Percentiles rank a stretch among this genome's conserved stretches.
Conservation (phyloP, 306 rosid genomes). For the Canavalia ensiformis region DNA sequence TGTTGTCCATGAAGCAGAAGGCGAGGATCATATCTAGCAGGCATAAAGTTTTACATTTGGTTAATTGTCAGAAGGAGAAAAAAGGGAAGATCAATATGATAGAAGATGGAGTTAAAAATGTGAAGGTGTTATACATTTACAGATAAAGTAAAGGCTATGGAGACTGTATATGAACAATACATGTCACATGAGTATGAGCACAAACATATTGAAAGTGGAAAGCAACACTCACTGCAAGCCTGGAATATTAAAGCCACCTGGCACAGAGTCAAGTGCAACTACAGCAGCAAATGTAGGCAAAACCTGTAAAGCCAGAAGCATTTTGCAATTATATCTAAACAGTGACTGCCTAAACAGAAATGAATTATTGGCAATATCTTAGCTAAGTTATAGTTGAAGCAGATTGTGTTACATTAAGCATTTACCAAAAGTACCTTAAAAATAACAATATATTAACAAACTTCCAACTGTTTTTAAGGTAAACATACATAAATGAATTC, state of each 20-base stretch:
- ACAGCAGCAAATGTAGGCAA: conserved; percentile 90
- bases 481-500: conserved; percentile 16
- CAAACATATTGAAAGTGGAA: conserved; percentile 31
- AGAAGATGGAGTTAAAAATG: conserved; percentile 2
- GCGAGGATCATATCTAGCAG: conserved; percentile 80
- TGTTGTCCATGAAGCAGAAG: conserved; percentile 95
- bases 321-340: conserved; percentile 6
- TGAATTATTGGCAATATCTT: conserved; percentile 10
- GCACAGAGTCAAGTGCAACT: conserved; percentile 50
- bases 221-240: conserved; percentile 82
- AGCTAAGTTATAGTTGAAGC: conserved; percentile 24
- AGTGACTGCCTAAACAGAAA: conserved; percentile 34
- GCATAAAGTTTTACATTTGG: conserved; percentile 28
- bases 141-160: conserved; percentile 1
- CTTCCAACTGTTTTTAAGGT: not conserved
- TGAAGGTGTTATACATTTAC: conserved; percentile 23
- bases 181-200: conserved; percentile 10
- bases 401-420: conserved; percentile 20
- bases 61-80: conserved; percentile 22
- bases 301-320: conserved; percentile 56
- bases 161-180: conserved; percentile 2
- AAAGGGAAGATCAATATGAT: conserved; percentile 36
- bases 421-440: conserved; percentile 19
- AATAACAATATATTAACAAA: conserved; percentile 1
- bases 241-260: conserved; percentile 55